Evolutionary conservation across 495 filamentous ascomycete genomes (phyloP).

Genomic region (Hypoxylon rickii): DNA sequence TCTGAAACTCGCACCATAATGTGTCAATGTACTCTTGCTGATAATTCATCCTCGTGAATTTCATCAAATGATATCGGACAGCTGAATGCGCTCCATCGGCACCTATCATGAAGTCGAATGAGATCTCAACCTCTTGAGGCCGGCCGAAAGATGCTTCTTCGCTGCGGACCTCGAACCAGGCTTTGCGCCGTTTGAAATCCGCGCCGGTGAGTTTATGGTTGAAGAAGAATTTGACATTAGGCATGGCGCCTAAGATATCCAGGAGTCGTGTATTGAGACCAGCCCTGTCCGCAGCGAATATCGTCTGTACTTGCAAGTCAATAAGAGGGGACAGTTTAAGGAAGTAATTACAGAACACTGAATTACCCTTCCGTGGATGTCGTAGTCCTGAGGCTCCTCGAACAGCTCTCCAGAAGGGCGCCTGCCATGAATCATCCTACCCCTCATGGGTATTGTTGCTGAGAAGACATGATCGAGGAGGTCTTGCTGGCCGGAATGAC

Average conservation of each 20-base stretch:
- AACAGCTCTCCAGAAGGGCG: conserved; percentile 66
- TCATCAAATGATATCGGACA: conserved; percentile 91
- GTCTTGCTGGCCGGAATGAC: conserved; percentile 61
- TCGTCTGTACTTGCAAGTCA: conserved; percentile 42
- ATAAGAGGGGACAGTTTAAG: conserved; percentile 1
- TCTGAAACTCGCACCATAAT: conserved; percentile 95
- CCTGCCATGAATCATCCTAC: conserved; percentile 94
- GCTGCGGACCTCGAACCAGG: conserved; percentile 79
- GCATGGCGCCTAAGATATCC: conserved; percentile 78
- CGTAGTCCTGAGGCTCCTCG: conserved; percentile 84
- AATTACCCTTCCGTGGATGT: conserved; percentile 81
- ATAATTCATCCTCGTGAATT: conserved; percentile 84
- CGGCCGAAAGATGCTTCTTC: conserved; percentile 25
- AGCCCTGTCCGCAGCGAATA: conserved; percentile 69
- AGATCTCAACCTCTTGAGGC: conserved; percentile 64
- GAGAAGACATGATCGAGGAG: conserved; percentile 74
- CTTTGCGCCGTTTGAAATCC: conserved; percentile 74
- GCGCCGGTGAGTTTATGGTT: conserved; percentile 88
- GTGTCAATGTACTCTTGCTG: conserved; percentile 96
- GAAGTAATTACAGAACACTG: background rate
- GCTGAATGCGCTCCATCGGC: conserved; percentile 95
- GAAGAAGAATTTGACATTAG: conserved; percentile 90
- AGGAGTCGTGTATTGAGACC: conserved; percentile 84
- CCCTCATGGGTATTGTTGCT: conserved; percentile 88
- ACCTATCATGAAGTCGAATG: conserved; percentile 93